Evolutionary conservation across 2,329 filamentous ascomycete genomes (phyloP), one percentile per base, ranked within the genome.

Genomic region (Arthrobotrys conoides): DNA sequence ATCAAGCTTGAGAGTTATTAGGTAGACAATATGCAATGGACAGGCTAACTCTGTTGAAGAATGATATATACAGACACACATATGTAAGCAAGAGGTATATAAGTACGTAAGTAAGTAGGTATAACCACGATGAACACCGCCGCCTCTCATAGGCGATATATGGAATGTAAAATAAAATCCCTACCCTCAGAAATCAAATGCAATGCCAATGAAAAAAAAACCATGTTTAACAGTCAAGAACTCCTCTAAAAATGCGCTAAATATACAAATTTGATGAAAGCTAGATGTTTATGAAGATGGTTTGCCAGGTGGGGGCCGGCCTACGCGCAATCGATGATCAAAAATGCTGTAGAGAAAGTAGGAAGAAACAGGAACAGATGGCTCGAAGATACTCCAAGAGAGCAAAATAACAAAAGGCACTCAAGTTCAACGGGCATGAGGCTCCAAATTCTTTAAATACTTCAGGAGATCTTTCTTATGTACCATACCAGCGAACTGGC

Each of bases 391-490:
- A 64, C 44, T 49, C 9, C 38, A 30, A 30, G 3, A 6, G 27
- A 30, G 27, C 3, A 30, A 30, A 30, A 30, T n/a, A 30, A 22
- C 30, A 57, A 44, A 9, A 41, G 14, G 2, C 2, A 41, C 5
- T 1, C 12, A 41, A 41, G 10, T 77, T 61, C 68, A 78, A 53
- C 72, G 75, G 18, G 75, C 57, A 49, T 68, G 67, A 30, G 51
- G 27, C 14, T 96, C 92, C 55, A 94, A 86, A 83, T 96, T 92
- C 81, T 94, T 93, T 85, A 97, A 91, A 83, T 97, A 97, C 84
- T 93, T 94, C 76, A 97, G 95, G 86, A 99, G 98, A 3, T 90
- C 91, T 87, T 99, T 99, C 87, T 98, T 98, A 85, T 99, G 96
- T 84, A 97, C 93, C 87, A 99, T 89, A 80, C 96, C 96, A 1